Evolutionary conservation across 208 protist species (phyloP).

Genomic region (Acanthamoeba sp.): DNA sequence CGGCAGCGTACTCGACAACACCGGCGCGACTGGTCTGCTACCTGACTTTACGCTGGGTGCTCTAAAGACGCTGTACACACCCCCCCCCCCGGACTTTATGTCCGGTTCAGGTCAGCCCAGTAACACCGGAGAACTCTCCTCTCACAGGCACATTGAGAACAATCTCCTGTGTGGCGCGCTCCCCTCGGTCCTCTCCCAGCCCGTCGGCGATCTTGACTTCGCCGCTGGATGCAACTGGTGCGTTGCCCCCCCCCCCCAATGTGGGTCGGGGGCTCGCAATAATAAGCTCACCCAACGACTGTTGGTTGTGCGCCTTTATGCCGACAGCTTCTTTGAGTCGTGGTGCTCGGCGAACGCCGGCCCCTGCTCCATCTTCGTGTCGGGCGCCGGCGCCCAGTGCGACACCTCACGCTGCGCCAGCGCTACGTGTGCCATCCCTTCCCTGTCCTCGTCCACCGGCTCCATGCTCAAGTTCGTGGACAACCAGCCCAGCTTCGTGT

Average conservation of each 20-base stretch:
- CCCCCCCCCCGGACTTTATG: no score
- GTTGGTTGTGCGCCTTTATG: background rate
- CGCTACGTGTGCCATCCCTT: background rate
- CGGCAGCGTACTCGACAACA: background rate
- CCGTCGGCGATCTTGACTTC: background rate
- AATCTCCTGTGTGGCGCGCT: background rate
- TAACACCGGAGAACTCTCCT: background rate
- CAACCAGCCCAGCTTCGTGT: background rate
- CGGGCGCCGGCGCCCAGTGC: background rate
- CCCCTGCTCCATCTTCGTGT: background rate
- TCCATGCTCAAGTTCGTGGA: background rate
- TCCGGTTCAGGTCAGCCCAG: no score
- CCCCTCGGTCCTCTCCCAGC: background rate
- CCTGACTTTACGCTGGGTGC: background rate
- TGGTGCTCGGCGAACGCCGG: background rate
- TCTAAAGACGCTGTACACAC: background rate
- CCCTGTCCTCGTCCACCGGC: background rate
- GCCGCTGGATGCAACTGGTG: conserved; percentile 7
- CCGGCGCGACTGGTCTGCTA: background rate
- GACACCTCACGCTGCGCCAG: background rate
- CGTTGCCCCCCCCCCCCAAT: background rate
- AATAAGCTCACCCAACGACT: background rate
- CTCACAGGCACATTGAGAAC: background rate
- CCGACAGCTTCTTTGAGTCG: conserved; percentile 19
- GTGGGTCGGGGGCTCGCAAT: background rate